Base-by-base conservation (phyloP, 495 filamentous ascomycete genomes). In the Aspergillus baeticus region DNA sequence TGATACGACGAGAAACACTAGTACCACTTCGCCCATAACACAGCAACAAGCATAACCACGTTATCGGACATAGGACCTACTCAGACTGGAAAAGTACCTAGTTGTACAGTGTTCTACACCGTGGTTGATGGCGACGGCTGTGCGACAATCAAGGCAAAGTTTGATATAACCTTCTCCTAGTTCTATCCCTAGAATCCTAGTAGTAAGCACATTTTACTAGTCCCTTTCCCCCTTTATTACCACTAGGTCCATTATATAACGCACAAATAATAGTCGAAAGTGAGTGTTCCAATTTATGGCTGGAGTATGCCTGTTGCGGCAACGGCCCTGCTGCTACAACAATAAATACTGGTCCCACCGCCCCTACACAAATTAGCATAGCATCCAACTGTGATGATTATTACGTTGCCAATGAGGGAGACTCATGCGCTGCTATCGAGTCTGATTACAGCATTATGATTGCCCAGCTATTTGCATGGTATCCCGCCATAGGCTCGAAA, bases 401-500 rank as follows among this genome's bases (percentile, higher is more conserved):
- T 50, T 63, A 75, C 58, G 45, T 65, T 11, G 74, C 72, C 10
- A 35, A 51, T 41, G 20, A 15, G 10, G 70, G 68, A 23, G 72
- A 76, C 52, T 51, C 29, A 20, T 78, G 75, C 54, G 54, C 21
- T n/a, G 39, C 39, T 11, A 71, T 78, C 23, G 68, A 70, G 34
- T 34, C 57, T 0, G 55, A 45, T 11, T 20, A 51, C 35, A 55
- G 52, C 2, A 60, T 63, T 34, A 54, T 45, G 3, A 42, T 64
- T 21, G 54, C 54, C 18, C 13, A 66, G 21, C 53, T 70, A 33
- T 51, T 57, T 37, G 8, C 10, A 18, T 75, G 67, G 72, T 75
- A 76, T 48, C 69, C 70, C 0, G 62, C 57, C 11, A 59, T 72
- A 10, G 66, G 64, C 7, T 15, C 34, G 0, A 45, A 51, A 33